Conservation (phyloP, 495 filamentous ascomycete genomes). For the Talaromyces thailandensis region DNA sequence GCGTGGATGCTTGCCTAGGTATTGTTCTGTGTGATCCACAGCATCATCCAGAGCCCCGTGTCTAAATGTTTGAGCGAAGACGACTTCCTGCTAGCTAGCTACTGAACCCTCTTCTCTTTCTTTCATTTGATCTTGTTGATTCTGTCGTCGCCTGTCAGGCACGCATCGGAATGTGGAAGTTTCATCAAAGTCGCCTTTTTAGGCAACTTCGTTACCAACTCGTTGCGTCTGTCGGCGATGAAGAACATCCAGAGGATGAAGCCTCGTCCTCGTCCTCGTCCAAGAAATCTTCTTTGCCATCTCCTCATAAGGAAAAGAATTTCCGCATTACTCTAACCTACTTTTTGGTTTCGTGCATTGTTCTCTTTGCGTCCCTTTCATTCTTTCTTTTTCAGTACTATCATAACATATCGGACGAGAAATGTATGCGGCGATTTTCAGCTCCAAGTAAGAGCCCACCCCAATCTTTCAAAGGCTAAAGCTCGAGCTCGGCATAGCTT, state of each 20-base stretch:
- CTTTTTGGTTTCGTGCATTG: background rate
- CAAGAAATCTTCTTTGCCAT: background rate
- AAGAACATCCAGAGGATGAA: background rate
- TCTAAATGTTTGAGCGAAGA: background rate
- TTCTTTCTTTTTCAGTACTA: conserved; percentile 3
- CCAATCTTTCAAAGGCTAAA: background rate
- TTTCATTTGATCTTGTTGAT: background rate
- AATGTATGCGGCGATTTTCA: background rate
- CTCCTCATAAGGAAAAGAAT: background rate
- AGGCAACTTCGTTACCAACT: background rate
- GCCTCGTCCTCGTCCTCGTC: background rate
- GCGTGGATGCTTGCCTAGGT: background rate
- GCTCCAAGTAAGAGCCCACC: background rate
- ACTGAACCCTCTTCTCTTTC: background rate
- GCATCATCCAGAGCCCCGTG: background rate
- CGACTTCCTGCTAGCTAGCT: background rate
- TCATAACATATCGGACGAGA: background rate
- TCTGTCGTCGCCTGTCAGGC: background rate
- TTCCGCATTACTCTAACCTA: background rate
- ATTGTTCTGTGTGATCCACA: background rate
- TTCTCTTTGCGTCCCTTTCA: background rate
- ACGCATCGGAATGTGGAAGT: background rate
- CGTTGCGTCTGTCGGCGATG: background rate
- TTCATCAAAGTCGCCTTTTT: background rate
- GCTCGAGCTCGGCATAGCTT: background rate